These are phyloP conservation scores for Coniella vitis DNA, from an alignment of 2,329 filamentous ascomycete genomes.

Conservation along the genomic window DNA sequence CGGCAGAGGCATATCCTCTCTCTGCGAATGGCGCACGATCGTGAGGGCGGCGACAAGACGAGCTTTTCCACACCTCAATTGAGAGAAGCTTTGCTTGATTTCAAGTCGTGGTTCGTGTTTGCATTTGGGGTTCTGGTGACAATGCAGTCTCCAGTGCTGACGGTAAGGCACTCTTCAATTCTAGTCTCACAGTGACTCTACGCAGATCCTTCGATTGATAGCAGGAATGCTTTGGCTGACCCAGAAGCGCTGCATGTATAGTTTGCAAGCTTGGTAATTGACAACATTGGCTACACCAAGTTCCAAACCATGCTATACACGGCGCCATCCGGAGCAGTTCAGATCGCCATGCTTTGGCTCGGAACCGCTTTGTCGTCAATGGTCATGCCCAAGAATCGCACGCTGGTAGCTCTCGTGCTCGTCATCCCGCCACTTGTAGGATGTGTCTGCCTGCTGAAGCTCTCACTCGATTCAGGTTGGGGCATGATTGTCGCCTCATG, in stretches of 20 bases:
- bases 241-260: conserved; percentile 12
- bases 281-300: conserved; percentile 35
- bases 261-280: conserved; percentile 44
- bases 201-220: background rate
- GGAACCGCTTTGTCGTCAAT: conserved; percentile 31
- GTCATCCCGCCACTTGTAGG: conserved; percentile 37
- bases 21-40: conserved; percentile 25
- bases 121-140: conserved; percentile 39
- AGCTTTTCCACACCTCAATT: conserved; percentile 37
- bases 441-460: conserved; percentile 35
- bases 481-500: conserved; percentile 41
- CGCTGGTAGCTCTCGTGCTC: conserved; percentile 31
- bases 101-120: conserved; percentile 38
- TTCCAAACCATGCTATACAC: conserved; percentile 40
- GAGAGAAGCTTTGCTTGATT: conserved; percentile 35
- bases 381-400: conserved; percentile 32
- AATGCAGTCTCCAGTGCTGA: conserved; percentile 38
- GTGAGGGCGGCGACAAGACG: conserved; percentile 30
- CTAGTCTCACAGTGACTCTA: background rate
- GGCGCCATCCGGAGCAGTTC: conserved; percentile 40
- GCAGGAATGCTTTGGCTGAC: conserved; percentile 6
- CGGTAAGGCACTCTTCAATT: conserved; percentile 20
- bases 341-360: conserved; percentile 39
- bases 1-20: conserved; percentile 36
- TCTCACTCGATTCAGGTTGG: conserved; percentile 35